Evolutionary conservation across 129 eudicot genomes (phyloP), one percentile per base, ranked within the genome.

Genomic region (Pseudognaphalium luteoalbum): DNA sequence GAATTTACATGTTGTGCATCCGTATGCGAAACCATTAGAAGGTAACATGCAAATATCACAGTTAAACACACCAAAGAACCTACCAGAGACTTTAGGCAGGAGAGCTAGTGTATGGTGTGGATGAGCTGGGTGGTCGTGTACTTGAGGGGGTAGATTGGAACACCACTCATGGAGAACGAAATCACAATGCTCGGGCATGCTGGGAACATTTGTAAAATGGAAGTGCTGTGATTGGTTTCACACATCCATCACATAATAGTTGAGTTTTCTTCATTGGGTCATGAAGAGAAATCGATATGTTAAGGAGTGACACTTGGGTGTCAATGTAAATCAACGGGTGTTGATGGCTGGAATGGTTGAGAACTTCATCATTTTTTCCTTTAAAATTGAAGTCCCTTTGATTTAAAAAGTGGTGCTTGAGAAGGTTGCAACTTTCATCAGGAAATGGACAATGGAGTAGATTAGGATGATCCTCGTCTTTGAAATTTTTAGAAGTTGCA

Each of bases 341-440:
- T 52, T 1, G 59, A 52, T 52, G 59, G 17, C 4, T 54, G 17
- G 3, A 54, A 54, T 54, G 7, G 60, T 17, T 54, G 8, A 0
- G 7, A 9, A 6, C 17, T 16, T 54, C n/a, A 17, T 54, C 22
- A 54, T 54, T 2, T 10, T 5, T n/a, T 17, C 21, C 2, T 54
- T n/a, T n/a, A 19, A 17, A 0, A 66, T n/a, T 10, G 0, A 20
- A 20, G 17, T 37, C 57, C 6, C n/a, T 22, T 0, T 8, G 25
- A 17, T 68, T 68, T 29, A 8, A 7, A 68, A 37, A 41, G 10
- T 68, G 19, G 10, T 68, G 72, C 57, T 41, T 68, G 1, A 68
- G 17, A 68, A 68, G 72, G 72, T 39, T 68, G 72, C 15, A 21
- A 21, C 72, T 39, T 39, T 68, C 72, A 68, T 68, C 72, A 41